Percentiles rank a stretch among this genome's conserved stretches.
Conservation (phyloP, 2,329 filamentous ascomycete genomes). For the Aspergillus tubingensis region DNA sequence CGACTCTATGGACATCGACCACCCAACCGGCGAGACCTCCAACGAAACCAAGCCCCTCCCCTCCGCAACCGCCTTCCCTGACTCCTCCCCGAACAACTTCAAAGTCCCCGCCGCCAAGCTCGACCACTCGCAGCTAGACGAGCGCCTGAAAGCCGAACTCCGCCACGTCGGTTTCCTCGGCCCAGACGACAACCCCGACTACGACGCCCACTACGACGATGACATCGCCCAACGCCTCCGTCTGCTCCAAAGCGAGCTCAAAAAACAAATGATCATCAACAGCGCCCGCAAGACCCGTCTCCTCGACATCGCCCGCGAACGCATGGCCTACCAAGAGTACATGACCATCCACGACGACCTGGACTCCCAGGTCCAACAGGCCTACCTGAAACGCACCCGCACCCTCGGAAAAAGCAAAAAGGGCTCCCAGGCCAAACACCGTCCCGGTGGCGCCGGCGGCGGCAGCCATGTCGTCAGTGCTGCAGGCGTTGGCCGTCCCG, state of each 20-base stretch:
- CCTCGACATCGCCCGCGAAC: conserved; percentile 82
- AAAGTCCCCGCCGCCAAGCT: conserved; percentile 77
- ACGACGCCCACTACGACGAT: conserved; percentile 88
- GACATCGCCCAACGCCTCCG: conserved; percentile 89
- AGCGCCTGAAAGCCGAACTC: conserved; percentile 87
- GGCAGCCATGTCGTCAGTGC: conserved; percentile 59
- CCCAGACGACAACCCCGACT: conserved; percentile 70
- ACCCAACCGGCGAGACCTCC: conserved; percentile 43
- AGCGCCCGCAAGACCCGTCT: conserved; percentile 86
- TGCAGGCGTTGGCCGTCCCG: conserved; percentile 52
- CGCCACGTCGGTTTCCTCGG: conserved; percentile 86
- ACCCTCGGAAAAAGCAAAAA: conserved; percentile 95
- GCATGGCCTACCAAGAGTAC: conserved; percentile 96
- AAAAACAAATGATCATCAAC: conserved; percentile 82
- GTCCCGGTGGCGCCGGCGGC: conserved; percentile 69
- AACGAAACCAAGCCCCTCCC: conserved; percentile 51
- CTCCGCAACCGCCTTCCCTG: conserved; percentile 77
- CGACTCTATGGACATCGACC: conserved; percentile 53
- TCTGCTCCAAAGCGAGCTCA: conserved; percentile 77
- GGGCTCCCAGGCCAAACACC: conserved; percentile 64
- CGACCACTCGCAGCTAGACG: conserved; percentile 84
- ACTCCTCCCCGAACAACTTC: conserved; percentile 74
- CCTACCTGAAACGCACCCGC: conserved; percentile 92
- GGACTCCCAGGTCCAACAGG: conserved; percentile 89
- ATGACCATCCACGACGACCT: conserved; percentile 95